Evolutionary conservation across 441 rosid species (phyloP), one percentile per base, ranked within the genome.

Genomic region (Croton setiger): DNA sequence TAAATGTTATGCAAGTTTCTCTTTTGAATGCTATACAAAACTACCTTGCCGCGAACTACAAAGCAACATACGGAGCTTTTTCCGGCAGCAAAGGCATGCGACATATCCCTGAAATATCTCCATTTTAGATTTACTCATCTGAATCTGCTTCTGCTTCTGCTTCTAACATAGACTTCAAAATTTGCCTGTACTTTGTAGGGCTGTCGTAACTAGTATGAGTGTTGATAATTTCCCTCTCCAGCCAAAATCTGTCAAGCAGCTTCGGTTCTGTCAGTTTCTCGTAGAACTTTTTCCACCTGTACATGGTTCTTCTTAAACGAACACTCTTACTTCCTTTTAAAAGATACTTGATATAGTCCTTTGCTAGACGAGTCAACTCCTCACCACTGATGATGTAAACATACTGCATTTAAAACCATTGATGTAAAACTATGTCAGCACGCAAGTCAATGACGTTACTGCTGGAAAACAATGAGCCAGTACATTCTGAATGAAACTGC

Each of bases 301-400:
- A 48, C 85, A 88, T 79, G 39, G 83, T 82, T 67, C 80, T 73
- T 59, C 60, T 77, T 63, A 92, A 63, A 23, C 96, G 91, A 67
- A 78, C 76, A 79, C 91, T 90, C 84, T 80, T 71, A 14, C 65
- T 76, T 56, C 82, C 85, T 41, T 82, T 80, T 52, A 70, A 66
- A 31, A 88, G 82, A 70, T 60, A 92, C 78, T 79, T 86, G 58
- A 92, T 47, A 78, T 81, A 90, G 71, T 92, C 98, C 76, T 75
- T 87, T 9, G 75, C 90, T 48, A 87, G 82, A 58, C 78, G 84
- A 64, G 73, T 44, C 73, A 87, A 62, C 72, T 92, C 98, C 82
- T 84, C 87, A 4, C 96, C 98, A 48, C 59, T 70, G 36, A 92
- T 76, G 63, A 90, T 86, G 76, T 84, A 83, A 33, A 79, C 57